Base-by-base conservation (phyloP, 2,329 filamentous ascomycete genomes). In the Botrytis fabae region DNA sequence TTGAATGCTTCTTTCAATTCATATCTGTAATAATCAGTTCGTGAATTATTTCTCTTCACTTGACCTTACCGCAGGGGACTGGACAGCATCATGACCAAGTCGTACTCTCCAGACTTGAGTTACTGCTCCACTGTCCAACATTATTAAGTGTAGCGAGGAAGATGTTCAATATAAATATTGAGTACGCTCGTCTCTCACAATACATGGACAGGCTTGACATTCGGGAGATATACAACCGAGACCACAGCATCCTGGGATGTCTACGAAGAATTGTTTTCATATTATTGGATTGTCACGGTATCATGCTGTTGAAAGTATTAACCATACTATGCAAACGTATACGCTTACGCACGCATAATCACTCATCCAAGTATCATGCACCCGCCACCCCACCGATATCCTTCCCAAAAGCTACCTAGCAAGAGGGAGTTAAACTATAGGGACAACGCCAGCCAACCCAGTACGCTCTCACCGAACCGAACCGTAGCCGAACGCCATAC, bases 381-480 rank as follows among this genome's bases (percentile, higher is more conserved):
- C 57, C 28, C 44, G 62, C 46, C 25, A 16, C 25, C 7, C 16
- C 69, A 40, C 32, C 44, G n/a, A 71, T 61, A 71, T 54, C 60
- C 69, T 51, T 54, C n/a, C 69, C 35, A 71, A 65, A 38, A 71
- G 44, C 38, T 48, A 66, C 25, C 14, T 42, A 57, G 44, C 69
- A 35, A 66, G 40, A n/a, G 28, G 48, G 64, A 54, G 42, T 48
- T 44, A 42, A 61, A 72, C 70, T 72, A 69, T 42, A 72, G 63
- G 63, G 61, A 61, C 51, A 72, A 72, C 70, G 70, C 70, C 63
- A 72, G 70, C 70, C 54, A 69, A 69, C 64, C 63, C 70, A 72
- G 63, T 69, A 69, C 70, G 70, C 63, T 72, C 70, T 69, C 63
- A 72, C 70, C 70, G 70, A 69, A 72, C 70, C 63, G 51, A 60